These are phyloP conservation scores for Coprinopsis sp. DNA, from an alignment of 768 basidiomycete genomes.

Conservation along the genomic window DNA sequence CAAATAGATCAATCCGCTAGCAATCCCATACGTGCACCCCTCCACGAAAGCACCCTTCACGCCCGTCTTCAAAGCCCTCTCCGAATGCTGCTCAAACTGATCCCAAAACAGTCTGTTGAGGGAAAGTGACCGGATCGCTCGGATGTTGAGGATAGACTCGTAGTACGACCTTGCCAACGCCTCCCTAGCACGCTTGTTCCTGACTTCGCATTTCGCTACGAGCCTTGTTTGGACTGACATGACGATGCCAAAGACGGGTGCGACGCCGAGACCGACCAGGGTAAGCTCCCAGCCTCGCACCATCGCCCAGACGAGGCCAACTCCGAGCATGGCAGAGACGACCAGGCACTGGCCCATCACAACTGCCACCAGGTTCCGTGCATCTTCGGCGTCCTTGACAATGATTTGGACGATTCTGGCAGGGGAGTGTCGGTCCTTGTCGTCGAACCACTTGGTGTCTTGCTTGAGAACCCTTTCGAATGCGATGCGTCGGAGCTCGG, in stretches of 20 bases:
- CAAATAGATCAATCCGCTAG: constrained; percentile 80
- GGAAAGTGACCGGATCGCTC: constrained; percentile 84
- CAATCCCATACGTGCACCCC: constrained; percentile 78
- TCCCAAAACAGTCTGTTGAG: constrained; percentile 66
- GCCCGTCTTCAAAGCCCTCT: constrained; percentile 60
- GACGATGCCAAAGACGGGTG: constrained; percentile 71
- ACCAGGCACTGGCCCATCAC: constrained; percentile 71
- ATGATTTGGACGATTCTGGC: constrained; percentile 65
- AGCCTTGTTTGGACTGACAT: constrained; percentile 75
- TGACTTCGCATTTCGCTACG: constrained; percentile 63
- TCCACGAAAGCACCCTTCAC: constrained; percentile 81
- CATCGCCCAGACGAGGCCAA: constrained; percentile 89
- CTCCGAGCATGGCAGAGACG: constrained; percentile 71
- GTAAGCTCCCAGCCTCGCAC: constrained; percentile 89
- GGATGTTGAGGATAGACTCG: constrained; percentile 80
- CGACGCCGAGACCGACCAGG: constrained; percentile 82
- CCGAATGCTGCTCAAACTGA: constrained; percentile 63
- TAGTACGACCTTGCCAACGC: constrained; percentile 82
- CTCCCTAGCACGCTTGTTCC: constrained; percentile 85
- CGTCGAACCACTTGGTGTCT: constrained; percentile 87
- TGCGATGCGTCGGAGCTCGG: constrained; percentile 50
- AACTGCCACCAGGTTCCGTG: constrained; percentile 66
- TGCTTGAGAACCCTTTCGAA: constrained; percentile 64
- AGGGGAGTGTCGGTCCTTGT: constrained; percentile 47
- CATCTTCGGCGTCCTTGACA: constrained; percentile 89